phyloP scores from a whole-genome alignment of 2,329 filamentous ascomycete genomes.

The Claviceps cyperi region DNA sequence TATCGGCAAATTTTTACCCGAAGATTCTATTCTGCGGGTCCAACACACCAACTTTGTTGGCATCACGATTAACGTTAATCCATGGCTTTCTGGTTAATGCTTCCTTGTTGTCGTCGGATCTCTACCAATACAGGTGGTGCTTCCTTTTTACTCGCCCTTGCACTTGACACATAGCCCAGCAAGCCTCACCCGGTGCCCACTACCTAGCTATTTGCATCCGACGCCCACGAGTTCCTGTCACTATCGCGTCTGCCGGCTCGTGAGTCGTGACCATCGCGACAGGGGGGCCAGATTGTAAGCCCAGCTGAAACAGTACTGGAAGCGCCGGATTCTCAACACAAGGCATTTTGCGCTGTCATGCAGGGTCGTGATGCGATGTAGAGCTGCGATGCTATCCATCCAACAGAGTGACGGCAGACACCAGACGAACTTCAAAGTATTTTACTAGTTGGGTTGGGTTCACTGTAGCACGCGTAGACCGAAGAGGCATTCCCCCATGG shows the following conservation, averaged over 20 bases:
- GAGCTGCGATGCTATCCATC: neutral
- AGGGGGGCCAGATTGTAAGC: neutral
- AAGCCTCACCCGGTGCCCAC: neutral
- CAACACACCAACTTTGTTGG: neutral
- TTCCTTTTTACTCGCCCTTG: neutral
- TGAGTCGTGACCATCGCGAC: neutral
- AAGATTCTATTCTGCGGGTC: slow-evolving; percentile 1
- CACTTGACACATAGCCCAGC: neutral
- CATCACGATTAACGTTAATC: neutral
- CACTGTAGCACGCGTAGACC: neutral
- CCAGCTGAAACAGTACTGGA: neutral
- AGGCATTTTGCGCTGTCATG: neutral
- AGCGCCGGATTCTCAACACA: neutral
- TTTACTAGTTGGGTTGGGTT: neutral
- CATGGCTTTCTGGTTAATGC: neutral
- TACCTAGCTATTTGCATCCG: neutral
- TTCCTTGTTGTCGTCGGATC: neutral
- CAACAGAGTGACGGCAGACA: neutral
- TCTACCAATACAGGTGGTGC: neutral
- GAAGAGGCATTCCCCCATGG: neutral
- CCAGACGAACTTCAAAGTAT: neutral
- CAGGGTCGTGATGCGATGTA: neutral
- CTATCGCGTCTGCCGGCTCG: neutral
- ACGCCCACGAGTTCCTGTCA: neutral
- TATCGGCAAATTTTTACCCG: neutral